phyloP scores from a whole-genome alignment of 352 stramenopile genomes.

The Pythium aquatile region DNA sequence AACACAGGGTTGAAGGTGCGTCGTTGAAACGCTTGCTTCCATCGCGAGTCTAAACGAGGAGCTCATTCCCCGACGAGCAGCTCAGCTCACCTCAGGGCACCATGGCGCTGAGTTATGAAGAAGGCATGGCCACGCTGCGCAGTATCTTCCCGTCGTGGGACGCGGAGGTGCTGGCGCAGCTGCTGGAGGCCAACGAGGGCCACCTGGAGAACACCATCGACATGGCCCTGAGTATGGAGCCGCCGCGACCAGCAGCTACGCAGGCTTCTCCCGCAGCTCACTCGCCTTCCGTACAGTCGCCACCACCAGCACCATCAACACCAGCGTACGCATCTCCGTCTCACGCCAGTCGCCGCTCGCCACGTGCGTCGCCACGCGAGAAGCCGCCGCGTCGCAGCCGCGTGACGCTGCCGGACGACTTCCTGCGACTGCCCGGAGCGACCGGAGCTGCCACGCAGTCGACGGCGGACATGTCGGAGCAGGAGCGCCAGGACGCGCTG shows the following conservation, averaged over 20 bases:
- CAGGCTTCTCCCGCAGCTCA: neutral
- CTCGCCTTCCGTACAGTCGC: neutral
- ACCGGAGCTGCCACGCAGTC: slow-evolving; percentile 15
- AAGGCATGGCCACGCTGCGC: slow-evolving; percentile 60
- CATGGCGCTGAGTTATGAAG: slow-evolving; percentile 61
- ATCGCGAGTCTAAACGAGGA: slow-evolving; percentile 7
- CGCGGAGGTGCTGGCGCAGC: slow-evolving; percentile 44
- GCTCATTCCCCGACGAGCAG: slow-evolving; percentile 7
- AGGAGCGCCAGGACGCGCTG: slow-evolving; percentile 68
- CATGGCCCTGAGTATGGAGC: slow-evolving; percentile 69
- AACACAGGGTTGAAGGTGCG: slow-evolving; percentile 11
- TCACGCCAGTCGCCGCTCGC: neutral
- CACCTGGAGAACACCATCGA: slow-evolving; percentile 77
- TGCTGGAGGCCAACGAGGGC: slow-evolving; percentile 67
- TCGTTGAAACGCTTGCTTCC: slow-evolving; percentile 1
- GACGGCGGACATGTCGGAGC: slow-evolving; percentile 40
- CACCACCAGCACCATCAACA: slow-evolving; percentile 5
- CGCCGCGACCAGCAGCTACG: slow-evolving; percentile 7
- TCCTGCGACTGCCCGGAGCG: slow-evolving; percentile 51
- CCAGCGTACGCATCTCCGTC: slow-evolving; percentile 2
- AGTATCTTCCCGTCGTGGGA: slow-evolving; percentile 83
- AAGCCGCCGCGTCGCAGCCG: slow-evolving; percentile 19
- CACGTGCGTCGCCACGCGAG: slow-evolving; percentile 12
- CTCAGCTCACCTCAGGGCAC: neutral
- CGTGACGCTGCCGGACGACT: slow-evolving; percentile 64